These are phyloP conservation scores for Aspergillus coremiiformis DNA, from an alignment of 495 filamentous ascomycete species.

Conservation along the genomic window DNA sequence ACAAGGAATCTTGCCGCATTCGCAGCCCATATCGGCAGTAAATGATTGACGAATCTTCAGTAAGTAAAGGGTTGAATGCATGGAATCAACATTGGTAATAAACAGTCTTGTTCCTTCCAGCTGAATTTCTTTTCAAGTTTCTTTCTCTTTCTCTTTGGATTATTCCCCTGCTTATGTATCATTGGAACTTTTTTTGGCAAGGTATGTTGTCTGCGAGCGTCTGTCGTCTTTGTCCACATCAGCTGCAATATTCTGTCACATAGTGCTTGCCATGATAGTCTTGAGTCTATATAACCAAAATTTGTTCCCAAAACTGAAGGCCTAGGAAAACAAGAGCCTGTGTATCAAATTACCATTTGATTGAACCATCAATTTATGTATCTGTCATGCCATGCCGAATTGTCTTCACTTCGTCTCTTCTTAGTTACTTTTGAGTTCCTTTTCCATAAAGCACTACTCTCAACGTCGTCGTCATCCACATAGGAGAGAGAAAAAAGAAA, in stretches of 20 bases:
- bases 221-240: too few species aligned
- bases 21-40: slow-evolving; percentile 27
- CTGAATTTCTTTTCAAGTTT: not conserved
- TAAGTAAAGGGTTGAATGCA: not conserved
- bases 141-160: not conserved
- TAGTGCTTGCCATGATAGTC: too few species aligned
- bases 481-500: slow-evolving; percentile 5
- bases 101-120: not conserved
- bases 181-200: too few species aligned
- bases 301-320: too few species aligned
- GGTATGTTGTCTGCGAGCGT: too few species aligned
- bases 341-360: too few species aligned
- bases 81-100: too few species aligned
- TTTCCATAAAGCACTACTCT: not conserved
- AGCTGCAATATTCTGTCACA: too few species aligned
- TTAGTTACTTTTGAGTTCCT: slow-evolving; percentile 5
- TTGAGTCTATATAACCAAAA: too few species aligned
- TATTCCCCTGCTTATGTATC: too few species aligned
- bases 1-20: slow-evolving; percentile 74
- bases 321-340: too few species aligned
- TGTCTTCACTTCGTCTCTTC: slow-evolving; percentile 18
- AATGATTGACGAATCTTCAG: not conserved
- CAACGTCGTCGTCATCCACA: slow-evolving; percentile 12
- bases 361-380: slow-evolving; percentile 13
- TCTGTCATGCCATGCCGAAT: slow-evolving; percentile 18